phyloP scores from a whole-genome alignment of 345 rosid genomes.

The Syzygium grande region DNA sequence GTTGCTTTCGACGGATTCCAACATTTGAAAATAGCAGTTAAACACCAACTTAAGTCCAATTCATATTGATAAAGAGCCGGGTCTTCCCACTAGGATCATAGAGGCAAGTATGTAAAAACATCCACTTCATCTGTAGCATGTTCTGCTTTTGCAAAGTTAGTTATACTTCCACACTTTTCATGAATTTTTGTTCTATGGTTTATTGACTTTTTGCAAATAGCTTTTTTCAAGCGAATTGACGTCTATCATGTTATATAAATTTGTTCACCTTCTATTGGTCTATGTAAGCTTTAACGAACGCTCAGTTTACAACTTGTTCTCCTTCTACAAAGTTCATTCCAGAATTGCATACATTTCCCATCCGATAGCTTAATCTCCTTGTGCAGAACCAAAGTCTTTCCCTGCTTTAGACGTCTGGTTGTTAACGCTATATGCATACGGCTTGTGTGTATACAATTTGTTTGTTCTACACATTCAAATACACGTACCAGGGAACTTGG shows the following conservation, averaged over 20 bases:
- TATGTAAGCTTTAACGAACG: background rate
- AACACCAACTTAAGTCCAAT: background rate
- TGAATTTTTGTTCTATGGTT: background rate
- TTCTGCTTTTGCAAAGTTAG: background rate
- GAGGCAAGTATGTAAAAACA: background rate
- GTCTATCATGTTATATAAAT: background rate
- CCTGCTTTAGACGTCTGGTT: background rate
- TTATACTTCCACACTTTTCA: background rate
- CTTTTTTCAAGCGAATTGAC: background rate
- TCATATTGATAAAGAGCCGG: background rate
- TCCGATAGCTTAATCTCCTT: background rate
- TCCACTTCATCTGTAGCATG: background rate
- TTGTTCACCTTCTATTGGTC: background rate
- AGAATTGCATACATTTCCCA: background rate
- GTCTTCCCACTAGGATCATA: background rate
- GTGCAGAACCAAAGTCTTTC: background rate
- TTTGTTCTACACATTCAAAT: background rate
- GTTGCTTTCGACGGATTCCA: background rate
- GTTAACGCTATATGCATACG: background rate
- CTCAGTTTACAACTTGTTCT: background rate
- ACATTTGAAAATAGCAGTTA: background rate
- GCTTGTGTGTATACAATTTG: background rate
- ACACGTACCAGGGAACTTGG: background rate
- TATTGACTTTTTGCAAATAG: background rate
- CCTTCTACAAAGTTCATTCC: background rate